phyloP scores from a whole-genome alignment of 106 monocot genomes.

The Hemerocallis citrina region DNA sequence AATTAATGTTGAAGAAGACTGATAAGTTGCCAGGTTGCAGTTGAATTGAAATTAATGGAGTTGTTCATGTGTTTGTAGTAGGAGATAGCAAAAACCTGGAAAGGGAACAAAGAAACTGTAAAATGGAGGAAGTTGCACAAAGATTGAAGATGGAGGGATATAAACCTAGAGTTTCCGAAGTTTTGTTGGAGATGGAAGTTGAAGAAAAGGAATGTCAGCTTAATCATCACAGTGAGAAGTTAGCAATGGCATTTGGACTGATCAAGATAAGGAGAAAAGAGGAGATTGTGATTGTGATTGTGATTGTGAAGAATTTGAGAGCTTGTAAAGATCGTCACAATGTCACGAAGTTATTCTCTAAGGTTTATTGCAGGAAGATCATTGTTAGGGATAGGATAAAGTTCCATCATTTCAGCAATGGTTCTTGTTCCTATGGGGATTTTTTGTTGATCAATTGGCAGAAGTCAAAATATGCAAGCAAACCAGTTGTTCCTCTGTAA shows the following conservation, averaged over 20 bases:
- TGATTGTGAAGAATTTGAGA: slow-evolving; percentile 55
- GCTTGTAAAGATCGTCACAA: slow-evolving; percentile 46
- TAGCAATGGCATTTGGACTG: slow-evolving; percentile 49
- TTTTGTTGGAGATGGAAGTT: slow-evolving; percentile 41
- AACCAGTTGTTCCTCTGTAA: no score
- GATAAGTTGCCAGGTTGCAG: slow-evolving; percentile 30
- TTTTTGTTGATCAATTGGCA: slow-evolving; percentile 46
- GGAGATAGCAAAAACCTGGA: slow-evolving; percentile 31
- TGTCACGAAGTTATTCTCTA: slow-evolving; percentile 38
- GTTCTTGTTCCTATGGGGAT: slow-evolving; percentile 35
- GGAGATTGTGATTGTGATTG: slow-evolving; percentile 42
- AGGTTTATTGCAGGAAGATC: slow-evolving; percentile 33
- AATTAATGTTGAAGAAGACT: slow-evolving; percentile 14
- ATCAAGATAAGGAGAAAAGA: slow-evolving; percentile 29
- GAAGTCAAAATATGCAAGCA: no score
- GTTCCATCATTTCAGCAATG: slow-evolving; percentile 52
- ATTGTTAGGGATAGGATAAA: slow-evolving; percentile 38
- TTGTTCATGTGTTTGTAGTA: slow-evolving; percentile 35
- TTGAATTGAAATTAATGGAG: slow-evolving; percentile 40
- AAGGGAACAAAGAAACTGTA: slow-evolving; percentile 25
- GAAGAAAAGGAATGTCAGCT: slow-evolving; percentile 30
- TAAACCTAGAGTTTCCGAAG: slow-evolving; percentile 18
- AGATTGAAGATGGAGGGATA: slow-evolving; percentile 28
- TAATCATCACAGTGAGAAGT: slow-evolving; percentile 49
- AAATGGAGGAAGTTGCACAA: slow-evolving; percentile 25